Evolutionary conservation across 2,329 filamentous ascomycete genomes (phyloP), one percentile per base, ranked within the genome.

Genomic region (Leptographium flavum): DNA sequence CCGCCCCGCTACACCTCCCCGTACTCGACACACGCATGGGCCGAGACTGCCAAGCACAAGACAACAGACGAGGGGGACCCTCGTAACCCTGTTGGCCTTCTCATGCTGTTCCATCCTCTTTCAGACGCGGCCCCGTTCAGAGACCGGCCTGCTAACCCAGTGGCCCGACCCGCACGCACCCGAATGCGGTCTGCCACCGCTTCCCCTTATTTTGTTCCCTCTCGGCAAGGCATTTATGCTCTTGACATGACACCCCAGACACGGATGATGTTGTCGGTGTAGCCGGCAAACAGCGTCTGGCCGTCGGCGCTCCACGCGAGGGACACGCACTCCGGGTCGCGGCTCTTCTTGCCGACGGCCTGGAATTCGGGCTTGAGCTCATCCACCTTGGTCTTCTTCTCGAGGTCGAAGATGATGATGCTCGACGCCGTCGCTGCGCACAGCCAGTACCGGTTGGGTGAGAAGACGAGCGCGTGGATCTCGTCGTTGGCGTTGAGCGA

Each of bases 331-430:
- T 96, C 90, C 60, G 92, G 92, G 73, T 95, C 90, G 66, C 88
- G 81, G 81, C 83, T 87, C 87, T 96, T 96, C 87, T 94, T 94
- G 75, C 88, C 86, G 66, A 87, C 83, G 66, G 87, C 79, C 64
- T 87, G 76, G 76, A 92, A 94, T 70, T 98, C 92, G 58, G 90
- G 90, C 83, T 94, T 95, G 70, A 98, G 82, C 81, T 96, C 92
- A 63, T 96, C 90, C 65, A 96, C 90, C 84, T 95, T 96, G 83
- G 83, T 93, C 88, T 98, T 98, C 88, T 98, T 98, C 87, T 98
- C 92, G 59, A 98, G 81, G 66, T 98, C 92, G 75, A 98, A 98
- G 79, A 98, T 96, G 80, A 95, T 95, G 80, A 98, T 96, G 79
- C 81, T 87, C 74, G 79, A 86, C 65, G 87, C 79, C 54, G 92